These are phyloP conservation scores for Apiotrichum sp. DNA, from an alignment of 1,284 basidiomycete species.

Conservation along the genomic window DNA sequence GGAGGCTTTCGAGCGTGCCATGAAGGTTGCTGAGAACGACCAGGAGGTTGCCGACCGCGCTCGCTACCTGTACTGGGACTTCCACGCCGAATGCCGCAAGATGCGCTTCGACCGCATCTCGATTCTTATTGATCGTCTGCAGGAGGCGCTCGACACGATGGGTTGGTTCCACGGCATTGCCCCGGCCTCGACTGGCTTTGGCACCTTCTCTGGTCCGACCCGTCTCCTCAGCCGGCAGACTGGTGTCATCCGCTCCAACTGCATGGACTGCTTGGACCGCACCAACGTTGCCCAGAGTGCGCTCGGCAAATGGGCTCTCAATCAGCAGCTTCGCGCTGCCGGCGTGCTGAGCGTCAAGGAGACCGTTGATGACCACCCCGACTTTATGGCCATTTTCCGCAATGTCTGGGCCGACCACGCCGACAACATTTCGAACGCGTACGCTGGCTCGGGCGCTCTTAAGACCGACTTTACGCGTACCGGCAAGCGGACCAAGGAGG, in stretches of 20 bases:
- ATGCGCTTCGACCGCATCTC: conserved; percentile 94
- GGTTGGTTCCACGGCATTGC: conserved; percentile 52
- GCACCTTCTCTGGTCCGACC: conserved; percentile 13
- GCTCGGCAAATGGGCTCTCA: conserved; percentile 75
- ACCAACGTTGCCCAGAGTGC: conserved; percentile 95
- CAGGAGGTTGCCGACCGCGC: conserved; percentile 48
- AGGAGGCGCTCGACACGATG: conserved; percentile 65
- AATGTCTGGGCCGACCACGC: conserved; percentile 99
- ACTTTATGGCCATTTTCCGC: conserved; percentile 75
- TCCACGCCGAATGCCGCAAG: conserved; percentile 90
- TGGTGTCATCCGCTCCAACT: conserved; percentile 51
- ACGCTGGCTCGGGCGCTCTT: conserved; percentile 90
- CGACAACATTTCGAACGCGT: conserved; percentile 82
- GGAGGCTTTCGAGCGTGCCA: conserved; percentile 81
- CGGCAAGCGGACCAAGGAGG: conserved; percentile 76
- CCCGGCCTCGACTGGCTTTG: conserved; percentile 14
- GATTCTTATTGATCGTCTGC: conserved; percentile 69
- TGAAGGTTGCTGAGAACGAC: conserved; percentile 47
- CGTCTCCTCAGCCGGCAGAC: conserved; percentile 34
- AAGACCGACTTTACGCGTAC: conserved; percentile 97
- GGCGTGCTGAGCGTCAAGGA: conserved; percentile 67
- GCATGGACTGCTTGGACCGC: conserved; percentile 91
- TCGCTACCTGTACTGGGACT: conserved; percentile 95
- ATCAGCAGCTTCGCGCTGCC: conserved; percentile 66
- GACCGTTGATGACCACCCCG: conserved; percentile 67